Evolutionary conservation across 1,284 basidiomycete species (phyloP).

Genomic region (Mycena sp.): DNA sequence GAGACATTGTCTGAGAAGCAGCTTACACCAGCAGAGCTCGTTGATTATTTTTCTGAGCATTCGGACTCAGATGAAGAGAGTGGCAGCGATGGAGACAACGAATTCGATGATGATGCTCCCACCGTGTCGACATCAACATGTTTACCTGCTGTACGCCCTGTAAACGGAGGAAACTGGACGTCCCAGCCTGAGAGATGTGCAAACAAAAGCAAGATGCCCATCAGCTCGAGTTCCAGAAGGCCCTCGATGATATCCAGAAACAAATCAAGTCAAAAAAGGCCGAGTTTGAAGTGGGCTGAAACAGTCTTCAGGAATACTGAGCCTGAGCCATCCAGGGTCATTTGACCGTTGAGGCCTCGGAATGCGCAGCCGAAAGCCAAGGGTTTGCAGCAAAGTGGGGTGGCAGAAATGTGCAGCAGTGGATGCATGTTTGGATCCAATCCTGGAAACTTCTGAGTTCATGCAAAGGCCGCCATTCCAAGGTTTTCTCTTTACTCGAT

Average conservation of each 20-base stretch:
- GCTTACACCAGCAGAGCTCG: constrained; percentile 11
- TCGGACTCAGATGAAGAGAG: constrained; percentile 23
- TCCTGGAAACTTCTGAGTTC: constrained; percentile 36
- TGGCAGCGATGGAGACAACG: not conserved
- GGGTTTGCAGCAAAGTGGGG: constrained; percentile 39
- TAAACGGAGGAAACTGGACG: constrained; percentile 30
- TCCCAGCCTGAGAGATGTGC: constrained; percentile 22
- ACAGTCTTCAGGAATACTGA: constrained; percentile 35
- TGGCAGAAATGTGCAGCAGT: constrained; percentile 29
- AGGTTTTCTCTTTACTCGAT: constrained; percentile 38
- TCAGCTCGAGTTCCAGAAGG: constrained; percentile 9
- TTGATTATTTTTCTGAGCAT: constrained; percentile 13
- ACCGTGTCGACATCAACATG: not conserved
- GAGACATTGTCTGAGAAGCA: not conserved
- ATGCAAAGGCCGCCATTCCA: constrained; percentile 36
- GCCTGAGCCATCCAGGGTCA: constrained; percentile 31
- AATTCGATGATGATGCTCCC: not conserved
- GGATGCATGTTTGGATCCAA: constrained; percentile 36
- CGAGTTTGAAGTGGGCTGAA: constrained; percentile 24
- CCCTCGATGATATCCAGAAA: constrained; percentile 25
- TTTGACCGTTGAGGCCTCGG: constrained; percentile 33
- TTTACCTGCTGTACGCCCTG: not conserved
- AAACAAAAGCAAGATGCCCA: not conserved
- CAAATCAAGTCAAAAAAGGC: constrained; percentile 31
- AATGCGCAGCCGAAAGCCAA: constrained; percentile 33